phyloP scores from a whole-genome alignment of 148 eudicot genomes.

The Cornus suecica region DNA sequence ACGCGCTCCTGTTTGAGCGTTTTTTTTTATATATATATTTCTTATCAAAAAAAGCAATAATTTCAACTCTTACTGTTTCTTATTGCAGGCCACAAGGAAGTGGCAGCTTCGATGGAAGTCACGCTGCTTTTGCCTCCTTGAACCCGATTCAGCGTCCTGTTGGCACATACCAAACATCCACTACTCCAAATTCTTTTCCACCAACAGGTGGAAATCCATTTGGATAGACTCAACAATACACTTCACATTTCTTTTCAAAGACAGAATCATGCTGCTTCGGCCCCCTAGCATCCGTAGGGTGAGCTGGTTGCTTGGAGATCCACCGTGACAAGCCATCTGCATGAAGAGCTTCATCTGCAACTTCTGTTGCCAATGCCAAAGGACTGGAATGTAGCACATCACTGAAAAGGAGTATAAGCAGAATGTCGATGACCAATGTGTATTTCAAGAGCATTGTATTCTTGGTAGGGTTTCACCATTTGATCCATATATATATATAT shows the following conservation, averaged over 20 bases:
- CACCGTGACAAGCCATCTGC: not conserved
- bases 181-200: conserved; percentile 33
- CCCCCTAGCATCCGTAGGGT: not conserved
- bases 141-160: conserved; percentile 32
- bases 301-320: not conserved
- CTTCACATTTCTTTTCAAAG: not conserved
- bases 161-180: conserved; percentile 20
- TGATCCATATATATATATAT: too few species aligned
- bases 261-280: not conserved
- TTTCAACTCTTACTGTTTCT: not conserved
- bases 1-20: too few species aligned
- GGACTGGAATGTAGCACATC: not conserved
- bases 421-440: not conserved
- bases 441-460: not conserved
- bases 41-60: not conserved
- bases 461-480: not conserved
- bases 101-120: conserved; percentile 15
- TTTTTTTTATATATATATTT: too few species aligned
- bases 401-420: not conserved
- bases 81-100: conserved; percentile 46
- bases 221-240: conserved; percentile 25
- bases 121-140: conserved; percentile 31
- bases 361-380: not conserved
- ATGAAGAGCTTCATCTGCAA: not conserved
- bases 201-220: conserved; percentile 62